phyloP scores from a whole-genome alignment of 768 basidiomycete genomes.

The Trichaptum fuscoviolaceum region DNA sequence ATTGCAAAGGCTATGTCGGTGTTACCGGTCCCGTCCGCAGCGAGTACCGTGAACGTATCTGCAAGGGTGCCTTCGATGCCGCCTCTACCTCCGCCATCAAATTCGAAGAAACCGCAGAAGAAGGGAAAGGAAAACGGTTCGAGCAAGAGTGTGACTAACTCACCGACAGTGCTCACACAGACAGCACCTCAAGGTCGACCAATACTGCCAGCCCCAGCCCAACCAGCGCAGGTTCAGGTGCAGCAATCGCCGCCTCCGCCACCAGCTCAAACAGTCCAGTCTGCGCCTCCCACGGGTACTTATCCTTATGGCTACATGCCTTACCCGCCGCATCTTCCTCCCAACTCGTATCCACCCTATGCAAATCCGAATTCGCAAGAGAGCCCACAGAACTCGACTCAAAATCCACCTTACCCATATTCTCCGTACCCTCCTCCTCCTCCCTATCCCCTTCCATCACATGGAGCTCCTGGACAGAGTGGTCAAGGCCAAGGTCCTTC shows the following conservation, averaged over 20 bases:
- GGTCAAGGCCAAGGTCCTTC: not conserved
- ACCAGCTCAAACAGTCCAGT: not conserved
- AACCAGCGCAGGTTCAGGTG: no score
- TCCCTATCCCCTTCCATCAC: not conserved
- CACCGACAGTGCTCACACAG: not conserved
- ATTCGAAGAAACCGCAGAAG: not conserved
- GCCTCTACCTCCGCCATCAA: not conserved
- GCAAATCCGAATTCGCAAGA: not conserved
- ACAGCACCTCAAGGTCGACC: not conserved
- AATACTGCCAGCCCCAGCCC: not conserved
- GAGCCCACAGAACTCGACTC: not conserved
- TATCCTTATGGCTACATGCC: not conserved
- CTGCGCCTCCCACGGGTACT: not conserved
- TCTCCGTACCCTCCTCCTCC: not conserved
- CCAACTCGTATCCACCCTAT: not conserved
- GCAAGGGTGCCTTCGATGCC: not conserved
- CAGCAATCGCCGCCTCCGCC: no score
- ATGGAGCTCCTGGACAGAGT: not conserved
- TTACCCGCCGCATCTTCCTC: not conserved
- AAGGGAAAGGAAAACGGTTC: not conserved
- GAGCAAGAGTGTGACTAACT: not conserved
- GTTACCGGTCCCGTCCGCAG: not conserved
- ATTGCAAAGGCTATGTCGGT: not conserved
- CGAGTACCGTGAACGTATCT: not conserved
- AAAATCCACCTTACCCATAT: not conserved